Percentiles rank a stretch among this genome's conserved stretches.
Evolutionary conservation across 257 asterid species (phyloP).

Genomic region (Haberlea rhodopensis): DNA sequence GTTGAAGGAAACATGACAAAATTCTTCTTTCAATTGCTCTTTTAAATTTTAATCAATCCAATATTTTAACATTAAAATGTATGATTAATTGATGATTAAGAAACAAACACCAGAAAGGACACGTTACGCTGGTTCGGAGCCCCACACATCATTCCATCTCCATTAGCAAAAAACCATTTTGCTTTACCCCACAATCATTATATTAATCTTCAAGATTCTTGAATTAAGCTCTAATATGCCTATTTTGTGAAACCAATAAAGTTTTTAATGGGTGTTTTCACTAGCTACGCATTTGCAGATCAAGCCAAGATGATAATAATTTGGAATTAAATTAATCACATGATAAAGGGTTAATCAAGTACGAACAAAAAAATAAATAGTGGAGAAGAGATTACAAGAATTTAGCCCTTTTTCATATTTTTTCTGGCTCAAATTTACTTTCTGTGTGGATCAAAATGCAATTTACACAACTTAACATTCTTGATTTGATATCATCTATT

Average conservation of each 20-base stretch:
- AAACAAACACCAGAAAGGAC: constrained; percentile 49
- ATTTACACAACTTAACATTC: no score
- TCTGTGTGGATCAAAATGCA: not conserved
- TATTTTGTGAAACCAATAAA: constrained; percentile 10
- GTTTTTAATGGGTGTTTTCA: constrained; percentile 35
- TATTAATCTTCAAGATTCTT: constrained; percentile 20
- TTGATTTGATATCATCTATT: no score
- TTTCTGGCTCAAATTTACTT: not conserved
- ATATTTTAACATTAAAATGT: constrained; percentile 17
- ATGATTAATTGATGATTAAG: constrained; percentile 22
- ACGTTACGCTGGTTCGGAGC: constrained; percentile 30
- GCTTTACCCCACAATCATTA: constrained; percentile 29
- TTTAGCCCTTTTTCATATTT: constrained; percentile 1
- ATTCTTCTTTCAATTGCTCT: constrained; percentile 24
- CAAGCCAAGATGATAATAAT: constrained; percentile 31
- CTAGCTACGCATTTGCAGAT: constrained; percentile 40
- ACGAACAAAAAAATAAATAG: constrained; percentile 39
- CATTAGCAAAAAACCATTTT: constrained; percentile 45
- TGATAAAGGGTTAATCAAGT: constrained; percentile 19
- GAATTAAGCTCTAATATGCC: constrained; percentile 12
- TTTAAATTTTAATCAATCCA: constrained; percentile 18
- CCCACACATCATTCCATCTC: constrained; percentile 55
- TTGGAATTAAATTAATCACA: constrained; percentile 27
- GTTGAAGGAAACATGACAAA: constrained; percentile 46
- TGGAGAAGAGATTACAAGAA: constrained; percentile 38